Evolutionary conservation across 2,329 filamentous ascomycete species (phyloP).

Genomic region (Penicillium brasilianum): DNA sequence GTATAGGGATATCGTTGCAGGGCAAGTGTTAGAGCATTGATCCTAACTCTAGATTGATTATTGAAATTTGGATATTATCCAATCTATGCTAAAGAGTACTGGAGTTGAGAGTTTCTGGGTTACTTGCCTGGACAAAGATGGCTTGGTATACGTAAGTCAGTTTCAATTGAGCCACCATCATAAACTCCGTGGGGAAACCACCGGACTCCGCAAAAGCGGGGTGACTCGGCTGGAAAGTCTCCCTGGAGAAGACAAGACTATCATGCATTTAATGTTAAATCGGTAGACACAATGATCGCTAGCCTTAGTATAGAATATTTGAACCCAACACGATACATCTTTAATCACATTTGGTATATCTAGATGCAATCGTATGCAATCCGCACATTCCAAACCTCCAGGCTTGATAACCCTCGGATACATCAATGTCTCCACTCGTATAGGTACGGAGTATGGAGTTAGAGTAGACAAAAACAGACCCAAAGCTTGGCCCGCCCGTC

Average conservation of each 20-base stretch:
- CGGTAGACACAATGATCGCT: neutral
- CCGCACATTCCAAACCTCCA: neutral
- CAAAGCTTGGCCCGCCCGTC: neutral
- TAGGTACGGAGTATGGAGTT: no score
- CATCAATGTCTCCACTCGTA: neutral
- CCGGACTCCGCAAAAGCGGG: neutral
- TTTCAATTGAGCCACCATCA: neutral
- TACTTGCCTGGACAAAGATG: no score
- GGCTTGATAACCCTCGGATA: neutral
- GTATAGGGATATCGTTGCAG: neutral
- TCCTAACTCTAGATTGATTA: no score
- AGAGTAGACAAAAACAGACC: neutral
- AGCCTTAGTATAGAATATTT: no score
- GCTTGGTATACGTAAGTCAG: neutral
- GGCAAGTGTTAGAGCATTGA: neutral
- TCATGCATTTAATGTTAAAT: no score
- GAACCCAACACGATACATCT: neutral
- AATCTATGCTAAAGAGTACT: no score
- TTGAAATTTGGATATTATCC: no score
- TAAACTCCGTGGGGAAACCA: neutral
- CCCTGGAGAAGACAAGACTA: neutral
- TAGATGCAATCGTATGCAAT: neutral
- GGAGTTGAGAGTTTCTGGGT: neutral
- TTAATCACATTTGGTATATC: neutral
- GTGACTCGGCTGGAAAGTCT: neutral